phyloP scores from a whole-genome alignment of 2,329 filamentous ascomycete species.

The Dryadomyces quercivorus region DNA sequence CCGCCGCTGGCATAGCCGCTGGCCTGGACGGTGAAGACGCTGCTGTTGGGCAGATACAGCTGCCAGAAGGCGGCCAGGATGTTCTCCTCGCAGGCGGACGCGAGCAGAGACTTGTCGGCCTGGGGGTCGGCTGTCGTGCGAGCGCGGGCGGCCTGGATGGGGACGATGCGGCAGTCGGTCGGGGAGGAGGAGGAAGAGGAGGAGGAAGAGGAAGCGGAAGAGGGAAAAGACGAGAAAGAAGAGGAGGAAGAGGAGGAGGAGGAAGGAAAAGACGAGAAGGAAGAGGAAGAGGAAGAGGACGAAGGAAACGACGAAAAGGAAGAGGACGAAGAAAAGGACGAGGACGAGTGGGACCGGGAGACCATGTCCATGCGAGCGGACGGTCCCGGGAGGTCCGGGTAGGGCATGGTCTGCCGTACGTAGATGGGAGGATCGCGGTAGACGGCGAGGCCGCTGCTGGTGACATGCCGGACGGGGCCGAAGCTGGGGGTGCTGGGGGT shows the following conservation, averaged over 20 bases:
- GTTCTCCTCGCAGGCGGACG: slow-evolving; percentile 6
- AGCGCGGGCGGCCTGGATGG: background rate
- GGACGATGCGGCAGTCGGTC: slow-evolving; percentile 6
- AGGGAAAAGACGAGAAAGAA: background rate
- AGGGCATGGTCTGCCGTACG: too few relatives aligned
- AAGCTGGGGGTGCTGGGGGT: too few relatives aligned
- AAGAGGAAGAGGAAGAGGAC: background rate
- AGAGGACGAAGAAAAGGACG: background rate
- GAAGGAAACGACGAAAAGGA: background rate
- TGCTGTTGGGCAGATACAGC: slow-evolving; percentile 11
- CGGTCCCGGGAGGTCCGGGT: too few relatives aligned
- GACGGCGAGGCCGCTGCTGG: background rate
- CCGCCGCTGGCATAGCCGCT: slow-evolving; percentile 9
- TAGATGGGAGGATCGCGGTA: background rate
- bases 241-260: background rate
- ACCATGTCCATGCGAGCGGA: too few relatives aligned
- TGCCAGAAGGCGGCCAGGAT: slow-evolving; percentile 12
- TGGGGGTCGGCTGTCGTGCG: background rate
- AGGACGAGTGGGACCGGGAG: too few relatives aligned
- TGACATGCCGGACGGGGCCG: background rate
- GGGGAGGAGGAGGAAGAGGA: background rate
- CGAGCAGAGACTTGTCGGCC: slow-evolving; percentile 5
- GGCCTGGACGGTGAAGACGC: slow-evolving; percentile 6
- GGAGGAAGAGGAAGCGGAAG: background rate
- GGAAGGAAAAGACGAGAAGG: too few relatives aligned